These are phyloP conservation scores for Fonsecaea monophora DNA, from an alignment of 2,329 filamentous ascomycete genomes.

Conservation along the genomic window DNA sequence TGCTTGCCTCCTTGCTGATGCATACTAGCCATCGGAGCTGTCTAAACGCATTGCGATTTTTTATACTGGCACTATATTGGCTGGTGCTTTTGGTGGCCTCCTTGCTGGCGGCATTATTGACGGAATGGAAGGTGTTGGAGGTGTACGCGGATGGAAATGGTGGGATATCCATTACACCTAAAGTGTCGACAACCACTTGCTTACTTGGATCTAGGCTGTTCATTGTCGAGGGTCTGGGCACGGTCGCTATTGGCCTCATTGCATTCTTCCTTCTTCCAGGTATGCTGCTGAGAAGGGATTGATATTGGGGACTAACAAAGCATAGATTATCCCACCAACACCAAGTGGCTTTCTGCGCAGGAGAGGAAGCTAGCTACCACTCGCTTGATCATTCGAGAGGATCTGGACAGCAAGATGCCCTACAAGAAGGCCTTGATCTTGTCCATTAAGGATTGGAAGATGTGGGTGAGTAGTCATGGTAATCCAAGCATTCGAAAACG, in stretches of 20 bases:
- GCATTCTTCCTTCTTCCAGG: slow-evolving; percentile 44
- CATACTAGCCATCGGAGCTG: slow-evolving; percentile 48
- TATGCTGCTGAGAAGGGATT: slow-evolving; percentile 16
- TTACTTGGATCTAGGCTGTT: slow-evolving; percentile 46
- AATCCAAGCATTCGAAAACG: background rate
- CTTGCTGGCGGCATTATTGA: slow-evolving; percentile 57
- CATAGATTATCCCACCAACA: slow-evolving; percentile 51
- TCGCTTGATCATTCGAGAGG: slow-evolving; percentile 35
- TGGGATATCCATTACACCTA: slow-evolving; percentile 54
- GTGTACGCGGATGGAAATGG: slow-evolving; percentile 43
- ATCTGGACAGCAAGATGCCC: slow-evolving; percentile 26
- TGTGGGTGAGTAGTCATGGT: slow-evolving; percentile 24
- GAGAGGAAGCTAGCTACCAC: slow-evolving; percentile 54
- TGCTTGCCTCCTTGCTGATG: slow-evolving; percentile 3
- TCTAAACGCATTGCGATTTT: slow-evolving; percentile 51
- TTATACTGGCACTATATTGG: slow-evolving; percentile 55
- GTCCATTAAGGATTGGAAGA: slow-evolving; percentile 23
- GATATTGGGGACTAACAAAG: slow-evolving; percentile 43
- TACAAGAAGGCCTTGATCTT: slow-evolving; percentile 26
- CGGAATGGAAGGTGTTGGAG: slow-evolving; percentile 36
- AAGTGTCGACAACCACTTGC: slow-evolving; percentile 5
- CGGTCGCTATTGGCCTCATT: slow-evolving; percentile 39
- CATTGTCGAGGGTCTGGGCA: slow-evolving; percentile 45
- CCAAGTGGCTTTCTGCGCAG: slow-evolving; percentile 52
- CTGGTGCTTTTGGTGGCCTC: slow-evolving; percentile 60